Base-by-base conservation (phyloP, 441 rosid species). In the Aleurites moluccanus region DNA sequence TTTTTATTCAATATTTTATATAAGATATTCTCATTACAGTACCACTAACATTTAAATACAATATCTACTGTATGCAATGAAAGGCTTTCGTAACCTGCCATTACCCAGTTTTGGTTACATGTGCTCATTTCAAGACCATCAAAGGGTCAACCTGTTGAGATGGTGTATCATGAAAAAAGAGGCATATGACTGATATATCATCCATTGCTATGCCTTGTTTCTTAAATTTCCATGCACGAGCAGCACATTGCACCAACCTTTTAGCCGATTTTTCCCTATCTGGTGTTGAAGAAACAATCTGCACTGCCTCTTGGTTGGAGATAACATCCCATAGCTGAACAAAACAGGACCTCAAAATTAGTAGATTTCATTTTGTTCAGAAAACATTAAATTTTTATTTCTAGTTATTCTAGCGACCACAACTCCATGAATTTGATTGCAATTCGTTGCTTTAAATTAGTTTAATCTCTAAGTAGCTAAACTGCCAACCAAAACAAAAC, bases 241-340 rank as follows among this genome's bases (percentile, higher is more conserved):
- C 85, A 1, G 97, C 99, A 44, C 80, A 80, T 80, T 94, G 82
- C 67, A 91, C 97, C 70, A 94, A 78, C 73, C 70, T 86, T 79
- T 88, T 91, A 0, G 98, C 97, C 1, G 94, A 78, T 75, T 81
- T 90, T 52, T 84, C 87, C 80, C 90, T 84, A 3, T 88, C 85
- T 14, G 77, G 73, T 4, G 86, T 77, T 18, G 90, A 84, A 49
- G 80, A 80, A 73, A 94, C 97, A 16, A 92, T 87, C 86, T 87
- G 82, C 74, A 91, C 92, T 27, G 97, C 99, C 79, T 92, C 97
- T 21, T 84, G 77, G 61, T 92, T 92, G 9, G 93, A 85, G 73
- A 94, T 83, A 13, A 91, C 97, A 79, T 92, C 97, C 99, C 96
- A 92, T 79, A 92, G 86, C 96, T 92, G 74, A 50, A n/a, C n/a